Evolutionary conservation across 2,329 filamentous ascomycete species (phyloP).

Genomic region (Sporothrix humicola): DNA sequence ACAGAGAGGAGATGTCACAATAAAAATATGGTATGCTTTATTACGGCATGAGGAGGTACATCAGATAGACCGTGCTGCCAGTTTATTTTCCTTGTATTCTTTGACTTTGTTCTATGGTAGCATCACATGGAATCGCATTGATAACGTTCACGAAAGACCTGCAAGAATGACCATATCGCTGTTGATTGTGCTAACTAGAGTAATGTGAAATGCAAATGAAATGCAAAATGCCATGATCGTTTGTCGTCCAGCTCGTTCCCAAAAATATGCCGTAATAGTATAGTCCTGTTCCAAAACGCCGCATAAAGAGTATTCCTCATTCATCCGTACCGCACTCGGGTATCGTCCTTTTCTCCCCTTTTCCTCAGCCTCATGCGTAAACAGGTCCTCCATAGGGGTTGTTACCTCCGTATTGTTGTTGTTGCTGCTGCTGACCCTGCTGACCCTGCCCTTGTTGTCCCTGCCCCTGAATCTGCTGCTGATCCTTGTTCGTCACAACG

Average conservation of each 20-base stretch:
- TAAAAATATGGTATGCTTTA: neutral
- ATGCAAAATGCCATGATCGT: conserved; percentile 10
- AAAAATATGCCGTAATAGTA: neutral
- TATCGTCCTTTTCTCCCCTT: neutral
- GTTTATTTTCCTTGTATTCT: too few species aligned
- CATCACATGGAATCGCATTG: neutral
- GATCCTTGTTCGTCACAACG: conserved; percentile 37
- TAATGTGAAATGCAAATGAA: neutral
- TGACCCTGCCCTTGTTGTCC: conserved; percentile 10
- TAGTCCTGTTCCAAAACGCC: conserved; percentile 8
- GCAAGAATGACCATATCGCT: too few species aligned
- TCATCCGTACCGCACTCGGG: neutral
- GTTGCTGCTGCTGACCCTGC: conserved; percentile 12
- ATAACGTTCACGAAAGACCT: neutral
- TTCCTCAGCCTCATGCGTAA: conserved; percentile 19
- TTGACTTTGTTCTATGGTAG: neutral
- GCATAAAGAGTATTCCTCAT: neutral
- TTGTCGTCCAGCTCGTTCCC: conserved; percentile 2
- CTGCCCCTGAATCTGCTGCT: conserved; percentile 1
- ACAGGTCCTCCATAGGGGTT: conserved; percentile 3
- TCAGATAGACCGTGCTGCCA: neutral
- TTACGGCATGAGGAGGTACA: neutral
- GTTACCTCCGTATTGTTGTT: conserved; percentile 14
- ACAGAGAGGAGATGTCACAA: neutral
- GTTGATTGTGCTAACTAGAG: neutral